Conservation (phyloP, 2,329 filamentous ascomycete species). For the Hypoxylon sp. region DNA sequence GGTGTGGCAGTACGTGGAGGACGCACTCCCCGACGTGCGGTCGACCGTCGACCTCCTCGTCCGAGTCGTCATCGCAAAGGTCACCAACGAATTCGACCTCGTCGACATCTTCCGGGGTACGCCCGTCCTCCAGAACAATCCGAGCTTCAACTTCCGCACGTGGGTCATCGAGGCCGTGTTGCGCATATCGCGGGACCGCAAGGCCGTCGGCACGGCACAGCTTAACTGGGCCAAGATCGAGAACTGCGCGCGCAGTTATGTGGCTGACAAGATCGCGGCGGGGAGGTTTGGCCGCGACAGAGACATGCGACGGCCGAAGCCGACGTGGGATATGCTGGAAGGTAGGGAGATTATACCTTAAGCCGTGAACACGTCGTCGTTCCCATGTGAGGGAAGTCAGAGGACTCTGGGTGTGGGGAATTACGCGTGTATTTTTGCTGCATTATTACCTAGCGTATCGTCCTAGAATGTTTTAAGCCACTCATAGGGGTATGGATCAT, state of each 20-base stretch:
- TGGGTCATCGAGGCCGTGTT: slow-evolving; percentile 58
- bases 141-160: slow-evolving; percentile 58
- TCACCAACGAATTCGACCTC: slow-evolving; percentile 55
- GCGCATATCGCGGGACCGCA: slow-evolving; percentile 55
- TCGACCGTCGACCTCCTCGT: slow-evolving; percentile 54
- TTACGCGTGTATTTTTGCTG: not conserved
- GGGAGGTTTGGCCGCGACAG: slow-evolving; percentile 43
- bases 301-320: slow-evolving; percentile 47
- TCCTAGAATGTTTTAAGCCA: not conserved
- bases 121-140: slow-evolving; percentile 55
- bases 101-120: slow-evolving; percentile 52
- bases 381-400: not conserved
- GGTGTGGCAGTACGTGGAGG: slow-evolving; percentile 44
- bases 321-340: slow-evolving; percentile 52
- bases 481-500: not conserved
- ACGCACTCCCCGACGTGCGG: slow-evolving; percentile 41
- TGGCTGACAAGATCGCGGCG: slow-evolving; percentile 51
- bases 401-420: not conserved
- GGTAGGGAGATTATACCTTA: slow-evolving; percentile 48
- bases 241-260: slow-evolving; percentile 55
- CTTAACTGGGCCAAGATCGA: slow-evolving; percentile 58
- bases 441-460: not conserved
- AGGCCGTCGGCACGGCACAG: slow-evolving; percentile 56
- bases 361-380: not conserved
- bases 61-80: slow-evolving; percentile 58